Conservation (phyloP, 768 basidiomycete species). For the Lactarius sp. region DNA sequence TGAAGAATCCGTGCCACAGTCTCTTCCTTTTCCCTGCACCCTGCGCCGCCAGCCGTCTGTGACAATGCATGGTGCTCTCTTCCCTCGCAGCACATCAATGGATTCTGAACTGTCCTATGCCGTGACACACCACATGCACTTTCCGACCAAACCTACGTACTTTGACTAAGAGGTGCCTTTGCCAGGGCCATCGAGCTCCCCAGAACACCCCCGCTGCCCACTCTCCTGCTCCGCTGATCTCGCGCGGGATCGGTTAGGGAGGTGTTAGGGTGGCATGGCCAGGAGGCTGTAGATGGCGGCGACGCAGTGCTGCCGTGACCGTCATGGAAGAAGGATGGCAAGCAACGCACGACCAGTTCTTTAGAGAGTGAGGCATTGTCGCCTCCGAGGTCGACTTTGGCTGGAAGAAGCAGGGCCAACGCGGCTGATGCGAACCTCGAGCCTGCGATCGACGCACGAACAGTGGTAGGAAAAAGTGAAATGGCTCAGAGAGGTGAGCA, state of each 20-base stretch:
- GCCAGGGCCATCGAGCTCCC: constrained; percentile 5
- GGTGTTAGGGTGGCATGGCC: background rate
- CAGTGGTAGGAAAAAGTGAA: constrained; percentile 49
- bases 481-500: constrained; percentile 51
- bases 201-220: background rate
- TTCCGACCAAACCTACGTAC: constrained; percentile 27
- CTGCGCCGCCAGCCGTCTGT: constrained; percentile 41
- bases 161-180: constrained; percentile 9
- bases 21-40: constrained; percentile 32
- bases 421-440: background rate
- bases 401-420: background rate
- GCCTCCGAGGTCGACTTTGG: constrained; percentile 2
- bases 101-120: constrained; percentile 37
- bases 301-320: background rate
- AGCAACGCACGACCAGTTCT: constrained; percentile 23
- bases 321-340: constrained; percentile 29
- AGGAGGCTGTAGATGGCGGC: background rate
- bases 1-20: constrained; percentile 24
- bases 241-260: constrained; percentile 10
- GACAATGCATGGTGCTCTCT: constrained; percentile 78
- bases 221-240: background rate
- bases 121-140: constrained; percentile 39
- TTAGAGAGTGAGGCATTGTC: background rate
- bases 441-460: constrained; percentile 36
- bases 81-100: constrained; percentile 62